Base-by-base conservation (phyloP, 225 moss, liverwort and hornwort species). In the Anthoceros angustus region DNA sequence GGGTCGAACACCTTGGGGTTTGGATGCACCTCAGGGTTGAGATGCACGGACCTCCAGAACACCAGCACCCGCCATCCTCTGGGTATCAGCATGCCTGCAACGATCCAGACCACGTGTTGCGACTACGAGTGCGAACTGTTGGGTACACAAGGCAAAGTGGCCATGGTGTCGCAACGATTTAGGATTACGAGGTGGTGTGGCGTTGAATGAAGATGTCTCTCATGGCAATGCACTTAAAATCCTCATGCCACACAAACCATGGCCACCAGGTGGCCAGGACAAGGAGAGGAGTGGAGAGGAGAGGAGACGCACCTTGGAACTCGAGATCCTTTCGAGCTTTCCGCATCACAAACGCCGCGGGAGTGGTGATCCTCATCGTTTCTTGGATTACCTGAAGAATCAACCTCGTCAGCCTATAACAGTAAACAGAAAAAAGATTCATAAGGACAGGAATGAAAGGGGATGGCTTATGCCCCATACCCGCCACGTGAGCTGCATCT, bases 31-130 rank as follows among this genome's bases (percentile, higher is more conserved):
- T 66, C 23, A 4, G 66, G 43, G 42, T 67, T 49, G 42, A 67
- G 42, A 23, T 43, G 43, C 25, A 67, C 43, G 20, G 66, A 9
- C 23, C 49, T 16, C 41, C 43, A 42, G 38, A 45, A 67, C 21
- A 67, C 66, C 42, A 67, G 49, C 43, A 67, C 42, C 43, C 42
- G 40, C 66, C 66, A 67, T 24, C 66, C 66, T 42, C 24, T 67
- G 43, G 66, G 66, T 67, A 67, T 67, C 66, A 67, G 12, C 14
- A 26, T 67, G 7, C 55, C 55, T 55, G 55, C n/a, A 7, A 55
- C 55, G 14, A 0, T 18, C 2, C 55, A 55, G 18, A 23, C 55
- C 8, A 50, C 14, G 10, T 50, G 4, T 14, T 50, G 15, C 49
- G 20, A 43, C 12, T 8, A 8, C 8, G 8, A 8, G 43, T 43